Evolutionary conservation across 108 stramenopile species (phyloP), one percentile per base, ranked within the genome.

Genomic region (Nitzschia putrida): DNA sequence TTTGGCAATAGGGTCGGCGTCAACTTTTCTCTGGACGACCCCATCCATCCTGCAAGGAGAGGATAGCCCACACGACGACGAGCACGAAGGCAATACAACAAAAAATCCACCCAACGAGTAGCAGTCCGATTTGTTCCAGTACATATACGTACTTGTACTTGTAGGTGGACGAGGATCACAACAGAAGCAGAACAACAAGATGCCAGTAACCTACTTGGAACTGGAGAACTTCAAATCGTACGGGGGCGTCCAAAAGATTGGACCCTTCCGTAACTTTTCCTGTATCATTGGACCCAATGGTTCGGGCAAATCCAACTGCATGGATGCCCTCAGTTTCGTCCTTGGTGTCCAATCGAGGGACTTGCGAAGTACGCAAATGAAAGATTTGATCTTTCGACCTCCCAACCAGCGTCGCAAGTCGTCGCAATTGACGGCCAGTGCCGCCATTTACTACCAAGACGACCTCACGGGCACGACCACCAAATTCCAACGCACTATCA

Each of bases 161-260:
- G n/a, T n/a, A n/a, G n/a, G n/a, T n/a, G n/a, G n/a, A n/a, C n/a
- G n/a, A n/a, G n/a, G n/a, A n/a, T n/a, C n/a, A n/a, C n/a, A n/a
- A n/a, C n/a, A n/a, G n/a, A 34, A 34, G 29, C 29, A 34, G 29
- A 16, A 18, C 47, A 49, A 18, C 7, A 70, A 41, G 54, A 79
- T 79, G 78, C 78, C 78, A 51, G 69, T 95, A 24, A 90, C 87
- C 18, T 85, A 86, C 61, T 68, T 99, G 12, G 96, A 97, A 84
- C 68, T 99, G 63, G 96, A 98, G 80, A 98, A 99, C 83, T 99
- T 99, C 97, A 99, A 99, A 69, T 93, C 93, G 51, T 99, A 98
- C 69, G 91, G 83, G 8, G 99, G 99, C 39, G 60, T 59, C 50
- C 95, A 97, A 64, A 74, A 78, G 61, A 97, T 98, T 56, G 98